Conservation (phyloP, 129 eudicot species). For the Lactuca saligna region DNA sequence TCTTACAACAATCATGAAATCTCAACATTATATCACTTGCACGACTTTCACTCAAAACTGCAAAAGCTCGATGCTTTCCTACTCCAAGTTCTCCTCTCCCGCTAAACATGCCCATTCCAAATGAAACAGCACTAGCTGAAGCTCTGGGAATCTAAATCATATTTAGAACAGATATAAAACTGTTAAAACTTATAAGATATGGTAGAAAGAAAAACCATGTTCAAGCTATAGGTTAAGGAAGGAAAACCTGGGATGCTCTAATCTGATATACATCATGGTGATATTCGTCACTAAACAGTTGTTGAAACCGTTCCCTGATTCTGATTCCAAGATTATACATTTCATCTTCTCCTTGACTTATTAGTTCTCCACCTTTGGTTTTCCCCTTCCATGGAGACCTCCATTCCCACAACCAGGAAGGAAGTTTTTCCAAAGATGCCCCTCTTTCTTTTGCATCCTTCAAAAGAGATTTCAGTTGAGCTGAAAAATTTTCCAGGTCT, state of each 20-base stretch:
- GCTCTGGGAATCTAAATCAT: conserved; percentile 76
- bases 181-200: background rate
- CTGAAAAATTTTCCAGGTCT: conserved; percentile 58
- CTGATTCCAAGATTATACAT: conserved; percentile 76
- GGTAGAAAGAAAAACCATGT: background rate
- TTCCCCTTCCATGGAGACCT: conserved; percentile 92
- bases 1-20: conserved; percentile 94
- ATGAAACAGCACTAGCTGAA: conserved; percentile 99
- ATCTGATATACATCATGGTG: conserved; percentile 83
- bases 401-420: conserved; percentile 87
- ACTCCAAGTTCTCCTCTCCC: conserved; percentile 82
- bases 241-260: conserved; percentile 78
- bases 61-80: conserved; percentile 88
- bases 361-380: conserved; percentile 80
- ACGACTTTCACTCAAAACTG: conserved; percentile 87
- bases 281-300: conserved; percentile 62
- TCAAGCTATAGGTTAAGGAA: background rate
- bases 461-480: conserved; percentile 48
- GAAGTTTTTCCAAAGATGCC: conserved; percentile 47
- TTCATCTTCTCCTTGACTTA: conserved; percentile 78
- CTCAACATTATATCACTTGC: conserved; percentile 91
- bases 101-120: conserved; percentile 95
- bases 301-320: conserved; percentile 63
- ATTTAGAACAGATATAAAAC: background rate
- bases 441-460: conserved; percentile 56